Evolutionary conservation across 208 protist genomes (phyloP), one percentile per base, ranked within the genome.

Genomic region (Leishmania tropica): DNA sequence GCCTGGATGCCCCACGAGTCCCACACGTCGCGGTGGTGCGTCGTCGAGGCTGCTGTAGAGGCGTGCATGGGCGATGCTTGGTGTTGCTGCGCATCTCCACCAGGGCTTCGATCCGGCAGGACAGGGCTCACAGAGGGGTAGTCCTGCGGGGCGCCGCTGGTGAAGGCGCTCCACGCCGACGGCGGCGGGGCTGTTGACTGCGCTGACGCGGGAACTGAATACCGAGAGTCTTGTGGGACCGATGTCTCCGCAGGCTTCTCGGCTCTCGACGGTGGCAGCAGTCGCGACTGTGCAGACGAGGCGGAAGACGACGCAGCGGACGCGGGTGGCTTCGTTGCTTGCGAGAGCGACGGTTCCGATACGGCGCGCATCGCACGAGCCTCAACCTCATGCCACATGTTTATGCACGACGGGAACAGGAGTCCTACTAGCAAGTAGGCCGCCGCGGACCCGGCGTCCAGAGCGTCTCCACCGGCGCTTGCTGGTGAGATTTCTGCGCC

Each of bases 121-220:
- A 45, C 45, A 54, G 45, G 45, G 3, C 6, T 35, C 11, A 13
- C 24, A 53, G 70, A 74, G 70, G 53, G 35, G 62, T 80, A 89
- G n/a, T 78, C 88, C 28, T 80, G 80, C 28, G 88, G 88, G 6
- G 58, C 86, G 28, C 88, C 88, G 53, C 86, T 89, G 24, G 85
- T 88, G 65, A 92, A 92, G 47, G 77, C 62, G 19, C 83, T 65
- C 79, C 76, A 86, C 3, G 70, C 62, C 28, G 48, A 24, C 54
- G n/a, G 24, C 40, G 8, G 70, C 28, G 40, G 37, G 67, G 67
- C 35, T 15, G 51, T 65, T 24, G 48, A 3, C 35, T 45, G 73
- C 31, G 53, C 24, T 28, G 73, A 5, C 35, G n/a, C 73, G 11
- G 73, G 37, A 15, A 77, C 0, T 6, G 53, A 47, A 21, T 53